Percentiles rank a stretch among this genome's conserved stretches.
Evolutionary conservation across 2,329 filamentous ascomycete genomes (phyloP).

Genomic region (Gyromitra esculenta): DNA sequence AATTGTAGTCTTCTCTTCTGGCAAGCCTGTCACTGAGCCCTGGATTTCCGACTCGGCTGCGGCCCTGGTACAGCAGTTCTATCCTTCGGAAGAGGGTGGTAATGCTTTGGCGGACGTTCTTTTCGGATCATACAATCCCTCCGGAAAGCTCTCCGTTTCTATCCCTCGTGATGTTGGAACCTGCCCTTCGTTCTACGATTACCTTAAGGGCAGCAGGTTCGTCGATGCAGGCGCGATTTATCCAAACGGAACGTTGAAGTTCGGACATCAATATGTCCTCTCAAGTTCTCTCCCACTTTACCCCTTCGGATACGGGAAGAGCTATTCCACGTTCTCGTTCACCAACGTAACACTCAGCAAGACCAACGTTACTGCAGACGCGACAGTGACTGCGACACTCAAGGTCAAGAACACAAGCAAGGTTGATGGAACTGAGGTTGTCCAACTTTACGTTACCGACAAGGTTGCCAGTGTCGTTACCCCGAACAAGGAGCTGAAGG

Average conservation of each 20-base stretch:
- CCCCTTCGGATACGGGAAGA: constrained; percentile 73
- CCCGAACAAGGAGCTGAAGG: constrained; percentile 72
- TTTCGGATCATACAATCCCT: constrained; percentile 72
- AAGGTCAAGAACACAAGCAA: constrained; percentile 70
- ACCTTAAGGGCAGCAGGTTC: constrained; percentile 72
- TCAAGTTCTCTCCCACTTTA: constrained; percentile 70
- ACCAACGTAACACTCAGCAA: constrained; percentile 66
- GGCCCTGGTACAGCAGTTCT: constrained; percentile 78
- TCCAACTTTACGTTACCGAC: constrained; percentile 74
- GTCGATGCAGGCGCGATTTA: constrained; percentile 66
- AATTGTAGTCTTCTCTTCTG: constrained; percentile 73
- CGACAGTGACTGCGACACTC: constrained; percentile 69
- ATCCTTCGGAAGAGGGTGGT: constrained; percentile 75
- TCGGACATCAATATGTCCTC: constrained; percentile 73
- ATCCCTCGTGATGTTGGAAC: constrained; percentile 75
- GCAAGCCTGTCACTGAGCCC: constrained; percentile 76
- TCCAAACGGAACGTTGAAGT: constrained; percentile 70
- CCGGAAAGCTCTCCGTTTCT: constrained; percentile 72
- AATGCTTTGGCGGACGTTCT: constrained; percentile 73
- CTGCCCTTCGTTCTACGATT: constrained; percentile 76
- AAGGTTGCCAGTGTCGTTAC: constrained; percentile 71
- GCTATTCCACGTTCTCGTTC: constrained; percentile 73
- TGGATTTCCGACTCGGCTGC: constrained; percentile 75
- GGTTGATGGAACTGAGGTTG: constrained; percentile 72
- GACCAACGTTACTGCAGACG: constrained; percentile 63